Evolutionary conservation across 345 rosid species (phyloP).

Genomic region (Barbarea vulgaris): DNA sequence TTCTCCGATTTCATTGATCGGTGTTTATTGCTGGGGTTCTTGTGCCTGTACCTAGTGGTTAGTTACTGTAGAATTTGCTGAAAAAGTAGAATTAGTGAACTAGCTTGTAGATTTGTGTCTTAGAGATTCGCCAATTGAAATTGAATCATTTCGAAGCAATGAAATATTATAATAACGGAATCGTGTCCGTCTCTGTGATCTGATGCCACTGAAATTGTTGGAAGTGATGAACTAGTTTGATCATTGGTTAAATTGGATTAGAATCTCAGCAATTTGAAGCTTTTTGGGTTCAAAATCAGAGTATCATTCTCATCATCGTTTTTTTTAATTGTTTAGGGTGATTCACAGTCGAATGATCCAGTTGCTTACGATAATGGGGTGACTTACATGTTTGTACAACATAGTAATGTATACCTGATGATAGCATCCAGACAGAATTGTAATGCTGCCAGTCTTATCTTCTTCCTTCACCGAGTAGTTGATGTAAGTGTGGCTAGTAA

Average conservation of each 20-base stretch:
- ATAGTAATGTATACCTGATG: constrained; percentile 71
- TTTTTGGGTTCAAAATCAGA: neutral
- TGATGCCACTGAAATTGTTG: neutral
- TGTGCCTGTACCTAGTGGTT: neutral
- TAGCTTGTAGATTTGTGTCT: constrained; percentile 4
- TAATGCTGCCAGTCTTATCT: constrained; percentile 68
- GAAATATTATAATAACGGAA: neutral
- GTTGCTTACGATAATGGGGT: constrained; percentile 74
- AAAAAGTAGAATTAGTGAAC: constrained; percentile 4
- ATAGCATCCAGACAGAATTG: constrained; percentile 71
- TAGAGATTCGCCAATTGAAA: neutral
- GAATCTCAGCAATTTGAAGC: neutral
- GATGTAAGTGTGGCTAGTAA: constrained; percentile 48
- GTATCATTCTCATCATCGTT: neutral
- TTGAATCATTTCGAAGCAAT: neutral
- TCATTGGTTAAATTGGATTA: neutral
- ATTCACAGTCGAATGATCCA: constrained; percentile 78
- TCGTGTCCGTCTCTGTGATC: neutral
- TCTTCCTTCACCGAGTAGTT: constrained; percentile 64
- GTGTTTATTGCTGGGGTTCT: neutral
- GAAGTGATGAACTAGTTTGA: neutral
- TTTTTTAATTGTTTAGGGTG: constrained; percentile 45
- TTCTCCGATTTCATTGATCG: neutral
- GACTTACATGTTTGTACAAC: constrained; percentile 70
- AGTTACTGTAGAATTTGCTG: constrained; percentile 11